These are phyloP conservation scores for Peniophora sp. DNA, from an alignment of 1,284 basidiomycete genomes.

Conservation along the genomic window DNA sequence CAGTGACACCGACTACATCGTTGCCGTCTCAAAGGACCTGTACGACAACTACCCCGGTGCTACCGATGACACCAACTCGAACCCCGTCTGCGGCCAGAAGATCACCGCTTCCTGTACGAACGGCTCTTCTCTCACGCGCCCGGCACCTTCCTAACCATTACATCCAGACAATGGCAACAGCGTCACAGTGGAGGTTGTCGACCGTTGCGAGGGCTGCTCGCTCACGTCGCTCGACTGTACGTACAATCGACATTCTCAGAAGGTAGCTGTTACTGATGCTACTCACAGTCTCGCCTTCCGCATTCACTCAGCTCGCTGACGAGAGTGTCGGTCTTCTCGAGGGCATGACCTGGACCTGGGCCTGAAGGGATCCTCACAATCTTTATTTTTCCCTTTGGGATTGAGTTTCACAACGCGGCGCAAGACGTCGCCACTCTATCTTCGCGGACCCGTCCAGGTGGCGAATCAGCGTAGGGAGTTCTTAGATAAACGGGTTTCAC, in stretches of 20 bases:
- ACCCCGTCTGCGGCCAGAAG: constrained; percentile 27
- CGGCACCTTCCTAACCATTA: background rate
- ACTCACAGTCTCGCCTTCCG: constrained; percentile 22
- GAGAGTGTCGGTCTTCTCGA: background rate
- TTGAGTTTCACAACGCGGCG: too few relatives aligned
- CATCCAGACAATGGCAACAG: constrained; percentile 24
- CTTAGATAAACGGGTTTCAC: too few relatives aligned
- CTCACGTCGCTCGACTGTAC: constrained; percentile 27
- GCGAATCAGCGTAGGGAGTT: too few relatives aligned
- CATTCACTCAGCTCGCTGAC: constrained; percentile 30
- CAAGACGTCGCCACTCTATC: too few relatives aligned
- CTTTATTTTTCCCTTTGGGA: too few relatives aligned
- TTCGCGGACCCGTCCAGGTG: too few relatives aligned
- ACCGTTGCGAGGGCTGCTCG: constrained; percentile 33
- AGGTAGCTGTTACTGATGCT: too few relatives aligned
- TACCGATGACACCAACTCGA: constrained; percentile 11
- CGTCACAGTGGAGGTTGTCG: constrained; percentile 29
- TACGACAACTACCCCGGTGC: background rate
- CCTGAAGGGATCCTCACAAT: too few relatives aligned
- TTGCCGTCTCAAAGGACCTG: constrained; percentile 20
- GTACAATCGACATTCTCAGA: too few relatives aligned
- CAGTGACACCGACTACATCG: constrained; percentile 22
- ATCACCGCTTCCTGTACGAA: constrained; percentile 18
- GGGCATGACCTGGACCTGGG: background rate
- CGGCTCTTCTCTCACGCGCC: background rate